Evolutionary conservation across 2,329 filamentous ascomycete species (phyloP).

Genomic region (Fusarium sp.): DNA sequence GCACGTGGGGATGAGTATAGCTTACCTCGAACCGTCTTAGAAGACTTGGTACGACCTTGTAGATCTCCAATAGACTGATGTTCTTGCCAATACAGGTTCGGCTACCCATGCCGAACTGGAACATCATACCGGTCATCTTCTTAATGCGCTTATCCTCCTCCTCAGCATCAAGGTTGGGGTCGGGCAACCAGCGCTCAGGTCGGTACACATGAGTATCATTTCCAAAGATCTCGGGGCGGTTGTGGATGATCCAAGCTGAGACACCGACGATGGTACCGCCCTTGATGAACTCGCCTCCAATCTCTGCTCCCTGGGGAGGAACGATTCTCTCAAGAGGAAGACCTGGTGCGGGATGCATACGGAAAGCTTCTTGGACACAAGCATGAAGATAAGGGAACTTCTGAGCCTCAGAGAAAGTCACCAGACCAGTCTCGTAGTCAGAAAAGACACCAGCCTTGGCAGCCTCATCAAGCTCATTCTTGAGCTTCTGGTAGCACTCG

Average conservation of each 20-base stretch:
- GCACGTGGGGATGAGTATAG: accelerated
- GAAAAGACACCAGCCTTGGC: slow-evolving; percentile 59
- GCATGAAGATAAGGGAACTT: slow-evolving; percentile 79
- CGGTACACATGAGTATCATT: slow-evolving; percentile 69
- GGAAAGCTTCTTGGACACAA: slow-evolving; percentile 79
- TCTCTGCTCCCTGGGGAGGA: slow-evolving; percentile 68
- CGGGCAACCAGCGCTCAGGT: slow-evolving; percentile 72
- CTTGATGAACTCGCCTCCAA: slow-evolving; percentile 68
- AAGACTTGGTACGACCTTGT: slow-evolving; percentile 64
- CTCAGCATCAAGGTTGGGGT: slow-evolving; percentile 47
- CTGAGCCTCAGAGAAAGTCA: slow-evolving; percentile 75
- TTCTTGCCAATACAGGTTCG: slow-evolving; percentile 76
- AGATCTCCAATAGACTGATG: slow-evolving; percentile 69
- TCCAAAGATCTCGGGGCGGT: slow-evolving; percentile 73
- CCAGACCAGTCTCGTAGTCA: slow-evolving; percentile 63
- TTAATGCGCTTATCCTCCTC: slow-evolving; percentile 54
- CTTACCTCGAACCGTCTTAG: slow-evolving; percentile 38
- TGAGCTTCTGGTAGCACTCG: slow-evolving; percentile 60
- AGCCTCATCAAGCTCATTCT: slow-evolving; percentile 69
- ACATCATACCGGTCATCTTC: slow-evolving; percentile 42
- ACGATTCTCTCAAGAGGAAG: slow-evolving; percentile 78
- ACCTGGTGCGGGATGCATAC: slow-evolving; percentile 77
- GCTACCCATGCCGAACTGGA: slow-evolving; percentile 75
- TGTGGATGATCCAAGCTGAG: slow-evolving; percentile 78
- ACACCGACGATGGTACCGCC: slow-evolving; percentile 79